Base-by-base conservation (phyloP, 2,329 filamentous ascomycete species). In the Fusarium illudens region DNA sequence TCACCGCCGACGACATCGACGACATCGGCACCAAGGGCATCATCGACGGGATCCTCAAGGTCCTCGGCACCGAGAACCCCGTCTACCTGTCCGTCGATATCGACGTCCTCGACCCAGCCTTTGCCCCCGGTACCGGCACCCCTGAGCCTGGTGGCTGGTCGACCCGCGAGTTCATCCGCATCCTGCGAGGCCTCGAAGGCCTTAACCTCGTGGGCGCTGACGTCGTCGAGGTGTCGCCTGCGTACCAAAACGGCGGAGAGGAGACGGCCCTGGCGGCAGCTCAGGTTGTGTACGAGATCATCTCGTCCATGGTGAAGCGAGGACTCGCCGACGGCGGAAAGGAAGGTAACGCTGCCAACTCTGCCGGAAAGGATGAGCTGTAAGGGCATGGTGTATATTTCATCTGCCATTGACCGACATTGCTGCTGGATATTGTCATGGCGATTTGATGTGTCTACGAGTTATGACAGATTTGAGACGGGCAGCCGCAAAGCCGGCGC, bases 121-220 rank as follows among this genome's bases (percentile, higher is more conserved):
- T 81, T 54, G 79, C 79, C 3, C 92, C 93, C 0, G 92, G 91
- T 2, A 97, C 93, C 0, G 94, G 94, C 1, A 97, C 94, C 0
- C 94, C 94, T 0, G 94, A 97, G 81, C 91, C 93, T 0, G 94
- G 94, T 60, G 94, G 94, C 34, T 97, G 94, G 94, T 96, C 92
- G 6, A 96, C 92, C 19, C 84, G 94, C 53, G 94, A 97, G 82
- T 83, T 97, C 71, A 95, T 97, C 67, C 84, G 91, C 12, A 93
- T 97, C 60, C 79, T 97, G 76, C 84, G 93, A 30, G 93, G 92
- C 0, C 86, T 97, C 39, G 94, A 97, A 81, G 87, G 84, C 0
- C 78, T 97, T 76, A 97, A 97, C 75, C 81, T 97, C 4, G 92
- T 97, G 4, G 94, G 93, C 2, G 94, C 93, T 1, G 94, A 97